Base-by-base conservation (phyloP, 2,329 filamentous ascomycete genomes). In the Aureobasidium leucospermi region DNA sequence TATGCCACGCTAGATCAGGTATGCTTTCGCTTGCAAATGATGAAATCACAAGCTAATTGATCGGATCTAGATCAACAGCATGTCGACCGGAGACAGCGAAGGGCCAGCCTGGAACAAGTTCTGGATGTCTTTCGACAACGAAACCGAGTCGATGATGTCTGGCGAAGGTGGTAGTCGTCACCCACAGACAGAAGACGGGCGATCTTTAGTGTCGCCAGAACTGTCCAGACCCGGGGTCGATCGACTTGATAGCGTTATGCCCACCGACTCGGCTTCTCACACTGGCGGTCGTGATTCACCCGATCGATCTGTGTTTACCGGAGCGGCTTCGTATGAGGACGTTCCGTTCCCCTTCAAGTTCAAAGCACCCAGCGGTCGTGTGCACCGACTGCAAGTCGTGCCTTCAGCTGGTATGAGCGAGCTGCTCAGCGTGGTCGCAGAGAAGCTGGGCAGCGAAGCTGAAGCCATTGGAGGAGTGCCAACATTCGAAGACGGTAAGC, bases 61-160 rank as follows among this genome's bases (percentile, higher is more conserved):
- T 47, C 13, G 13, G 29, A 28, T 23, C 3, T 64, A 87, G 81
- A 86, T 87, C 70, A 97, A 97, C 78, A 91, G 90, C 61, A 97
- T 99, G 87, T 86, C 84, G 42, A 91, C 86, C 57, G 84, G 84
- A 43, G 93, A 96, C 70, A 90, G 85, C 67, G 94, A 99, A 75
- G 94, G 94, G 0, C 94, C 94, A 5, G 94, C 94, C 6, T 99
- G 94, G 94, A 97, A 96, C 79, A 99, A 97, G 75, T 99, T 99
- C 78, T 99, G 94, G 94, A 81, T 97, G 65, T 97, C 94, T 0
- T 86, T 99, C 67, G 85, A 97, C 73, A 85, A 96, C 67, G 93
- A 96, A 73, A 93, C 92, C 13, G 94, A 97, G 75, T 99, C 94
- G 2, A 88, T 96, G 81, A 86, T 97, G 74, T 99, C 94, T 61